Percentiles rank a stretch among this genome's conserved stretches.
Evolutionary conservation across 768 basidiomycete species (phyloP).

Genomic region (Amanita pseudoporphyria): DNA sequence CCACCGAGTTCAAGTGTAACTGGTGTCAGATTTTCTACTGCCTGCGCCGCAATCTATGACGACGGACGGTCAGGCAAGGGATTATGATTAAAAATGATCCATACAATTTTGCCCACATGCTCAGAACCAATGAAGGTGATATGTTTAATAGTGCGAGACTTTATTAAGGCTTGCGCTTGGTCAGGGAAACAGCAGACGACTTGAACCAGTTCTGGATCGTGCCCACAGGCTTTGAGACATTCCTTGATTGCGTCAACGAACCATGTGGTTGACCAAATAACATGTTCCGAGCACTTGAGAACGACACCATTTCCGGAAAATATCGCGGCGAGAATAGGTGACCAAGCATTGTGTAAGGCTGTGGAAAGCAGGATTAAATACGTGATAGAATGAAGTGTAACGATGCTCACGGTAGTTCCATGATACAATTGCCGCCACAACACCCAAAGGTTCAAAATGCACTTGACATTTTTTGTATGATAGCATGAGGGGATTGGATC

Average conservation of each 20-base stretch:
- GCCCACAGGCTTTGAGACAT: conserved; percentile 74
- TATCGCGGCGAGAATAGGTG: conserved; percentile 84
- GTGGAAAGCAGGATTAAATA: background rate
- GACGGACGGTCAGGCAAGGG: background rate
- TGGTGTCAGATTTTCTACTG: conserved; percentile 81
- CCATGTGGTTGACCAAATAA: conserved; percentile 84
- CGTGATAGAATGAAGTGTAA: background rate
- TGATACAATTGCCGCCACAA: conserved; percentile 87
- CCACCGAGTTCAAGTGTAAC: conserved; percentile 92
- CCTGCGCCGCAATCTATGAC: conserved; percentile 66
- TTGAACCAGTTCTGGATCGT: conserved; percentile 83
- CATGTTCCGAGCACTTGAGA: conserved; percentile 87
- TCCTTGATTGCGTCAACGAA: conserved; percentile 72
- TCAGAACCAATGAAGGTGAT: conserved; percentile 93
- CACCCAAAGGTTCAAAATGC: conserved; percentile 85
- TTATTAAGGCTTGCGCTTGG: conserved; percentile 74
- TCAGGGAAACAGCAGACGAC: conserved; percentile 86
- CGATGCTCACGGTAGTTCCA: conserved; percentile 78
- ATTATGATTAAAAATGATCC: conserved; percentile 9
- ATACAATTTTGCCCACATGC: conserved; percentile 62
- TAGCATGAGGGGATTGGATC: conserved; percentile 58
- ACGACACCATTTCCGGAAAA: conserved; percentile 89
- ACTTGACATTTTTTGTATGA: conserved; percentile 72
- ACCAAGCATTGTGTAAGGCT: conserved; percentile 93
- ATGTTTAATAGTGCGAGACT: conserved; percentile 74